These are phyloP conservation scores for Botrytis paeoniae DNA, from an alignment of 2,329 filamentous ascomycete genomes.

Conservation along the genomic window DNA sequence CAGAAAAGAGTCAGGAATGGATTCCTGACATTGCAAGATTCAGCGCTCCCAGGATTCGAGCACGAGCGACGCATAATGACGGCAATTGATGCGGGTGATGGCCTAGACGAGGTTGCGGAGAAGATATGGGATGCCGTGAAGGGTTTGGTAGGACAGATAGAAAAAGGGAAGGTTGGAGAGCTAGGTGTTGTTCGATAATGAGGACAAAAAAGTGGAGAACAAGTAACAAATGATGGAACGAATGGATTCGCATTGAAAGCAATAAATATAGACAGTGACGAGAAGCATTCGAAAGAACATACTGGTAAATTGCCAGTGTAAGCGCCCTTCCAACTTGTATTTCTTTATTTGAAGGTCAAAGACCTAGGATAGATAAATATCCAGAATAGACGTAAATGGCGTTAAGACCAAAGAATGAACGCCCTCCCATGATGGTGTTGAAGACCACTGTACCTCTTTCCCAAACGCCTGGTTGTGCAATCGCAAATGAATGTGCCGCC, in stretches of 20 bases:
- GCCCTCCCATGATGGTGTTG: constrained; percentile 36
- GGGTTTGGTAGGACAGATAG: constrained; percentile 47
- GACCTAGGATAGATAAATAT: constrained; percentile 14
- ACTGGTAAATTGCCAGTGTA: not conserved
- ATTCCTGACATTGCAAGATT: constrained; percentile 57
- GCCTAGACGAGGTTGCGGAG: constrained; percentile 55
- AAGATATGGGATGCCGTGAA: constrained; percentile 41
- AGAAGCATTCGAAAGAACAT: not conserved
- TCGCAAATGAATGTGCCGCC: constrained; percentile 19
- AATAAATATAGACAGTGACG: not conserved
- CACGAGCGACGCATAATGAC: constrained; percentile 51
- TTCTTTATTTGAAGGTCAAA: not conserved
- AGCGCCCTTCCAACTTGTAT: not conserved
- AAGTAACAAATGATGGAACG: not conserved
- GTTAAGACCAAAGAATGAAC: constrained; percentile 38
- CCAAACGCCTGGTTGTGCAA: constrained; percentile 30
- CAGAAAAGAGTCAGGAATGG: constrained; percentile 74
- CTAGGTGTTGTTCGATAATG: constrained; percentile 5
- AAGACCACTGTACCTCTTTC: constrained; percentile 33
- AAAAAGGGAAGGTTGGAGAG: constrained; percentile 39
- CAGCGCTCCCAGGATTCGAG: constrained; percentile 37
- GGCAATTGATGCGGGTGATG: constrained; percentile 53
- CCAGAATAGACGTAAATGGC: constrained; percentile 28
- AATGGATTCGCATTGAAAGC: not conserved
- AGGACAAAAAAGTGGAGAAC: not conserved